Percentiles rank a stretch among this genome's conserved stretches.
Evolutionary conservation across 148 eudicot genomes (phyloP).

Genomic region (Salicornia ramosissima): DNA sequence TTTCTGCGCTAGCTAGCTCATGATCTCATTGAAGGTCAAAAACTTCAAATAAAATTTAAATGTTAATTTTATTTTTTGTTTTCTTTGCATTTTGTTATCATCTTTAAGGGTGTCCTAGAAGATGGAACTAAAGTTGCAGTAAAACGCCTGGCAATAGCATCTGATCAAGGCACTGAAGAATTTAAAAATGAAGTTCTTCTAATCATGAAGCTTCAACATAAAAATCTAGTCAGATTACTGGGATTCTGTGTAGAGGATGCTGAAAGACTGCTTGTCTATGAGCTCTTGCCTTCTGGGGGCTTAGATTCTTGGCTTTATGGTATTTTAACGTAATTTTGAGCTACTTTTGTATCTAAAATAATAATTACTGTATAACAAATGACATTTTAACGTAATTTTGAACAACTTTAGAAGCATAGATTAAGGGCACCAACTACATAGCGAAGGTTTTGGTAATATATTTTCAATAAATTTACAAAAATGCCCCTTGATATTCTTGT

Average conservation of each 20-base stretch:
- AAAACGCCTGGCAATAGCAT: constrained; percentile 36
- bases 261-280: constrained; percentile 38
- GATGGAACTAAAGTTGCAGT: constrained; percentile 38
- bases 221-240: constrained; percentile 39
- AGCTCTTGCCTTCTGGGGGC: constrained; percentile 32
- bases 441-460: too few relatives aligned
- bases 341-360: too few relatives aligned
- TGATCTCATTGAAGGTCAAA: background rate
- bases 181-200: constrained; percentile 37
- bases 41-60: too few relatives aligned
- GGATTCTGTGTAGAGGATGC: constrained; percentile 36
- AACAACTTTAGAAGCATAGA: too few relatives aligned
- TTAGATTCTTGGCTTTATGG: constrained; percentile 36
- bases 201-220: constrained; percentile 41
- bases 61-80: too few relatives aligned
- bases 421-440: too few relatives aligned
- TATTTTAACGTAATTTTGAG: too few relatives aligned
- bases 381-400: too few relatives aligned
- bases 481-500: too few relatives aligned
- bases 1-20: background rate
- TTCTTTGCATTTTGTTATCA: background rate
- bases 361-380: too few relatives aligned
- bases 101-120: constrained; percentile 30
- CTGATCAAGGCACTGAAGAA: constrained; percentile 42
- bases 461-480: too few relatives aligned